Conservation (phyloP, 352 stramenopile species). For the Pythium phragmitis region DNA sequence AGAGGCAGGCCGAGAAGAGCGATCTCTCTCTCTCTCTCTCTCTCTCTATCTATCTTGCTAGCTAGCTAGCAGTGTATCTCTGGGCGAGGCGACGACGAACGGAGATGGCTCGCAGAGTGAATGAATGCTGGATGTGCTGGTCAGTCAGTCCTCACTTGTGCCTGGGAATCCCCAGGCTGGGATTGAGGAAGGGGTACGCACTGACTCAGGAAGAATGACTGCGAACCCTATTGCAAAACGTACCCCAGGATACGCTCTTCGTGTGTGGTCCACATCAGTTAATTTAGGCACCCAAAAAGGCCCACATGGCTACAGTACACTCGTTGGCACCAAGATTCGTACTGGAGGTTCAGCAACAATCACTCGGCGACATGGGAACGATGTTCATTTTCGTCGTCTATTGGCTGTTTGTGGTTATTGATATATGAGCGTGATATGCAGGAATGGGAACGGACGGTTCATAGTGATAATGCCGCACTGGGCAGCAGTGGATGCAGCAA, state of each 20-base stretch:
- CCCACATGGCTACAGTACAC: not conserved
- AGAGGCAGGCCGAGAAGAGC: not conserved
- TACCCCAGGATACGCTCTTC: constrained; percentile 4
- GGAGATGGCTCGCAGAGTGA: not conserved
- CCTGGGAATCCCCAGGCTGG: not conserved
- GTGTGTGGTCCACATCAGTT: not conserved
- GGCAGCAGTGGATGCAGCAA: not conserved
- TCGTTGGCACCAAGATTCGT: no score
- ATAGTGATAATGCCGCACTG: constrained; percentile 7
- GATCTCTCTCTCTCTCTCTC: not conserved
- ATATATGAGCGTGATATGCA: not conserved
- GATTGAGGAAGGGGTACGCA: constrained; percentile 8
- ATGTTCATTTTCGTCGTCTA: not conserved
- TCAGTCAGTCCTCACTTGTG: not conserved
- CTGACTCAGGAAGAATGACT: constrained; percentile 8
- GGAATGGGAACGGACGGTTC: not conserved
- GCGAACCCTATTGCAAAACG: not conserved
- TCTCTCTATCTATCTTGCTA: constrained; percentile 1
- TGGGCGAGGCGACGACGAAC: constrained; percentile 3
- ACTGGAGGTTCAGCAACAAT: no score
- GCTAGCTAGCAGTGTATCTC: no score
- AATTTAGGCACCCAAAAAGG: not conserved
- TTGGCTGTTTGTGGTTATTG: not conserved
- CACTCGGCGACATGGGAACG: not conserved
- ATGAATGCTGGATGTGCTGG: not conserved